Conservation (phyloP, 108 stramenopile genomes). For the Mediolabrus comicus region DNA sequence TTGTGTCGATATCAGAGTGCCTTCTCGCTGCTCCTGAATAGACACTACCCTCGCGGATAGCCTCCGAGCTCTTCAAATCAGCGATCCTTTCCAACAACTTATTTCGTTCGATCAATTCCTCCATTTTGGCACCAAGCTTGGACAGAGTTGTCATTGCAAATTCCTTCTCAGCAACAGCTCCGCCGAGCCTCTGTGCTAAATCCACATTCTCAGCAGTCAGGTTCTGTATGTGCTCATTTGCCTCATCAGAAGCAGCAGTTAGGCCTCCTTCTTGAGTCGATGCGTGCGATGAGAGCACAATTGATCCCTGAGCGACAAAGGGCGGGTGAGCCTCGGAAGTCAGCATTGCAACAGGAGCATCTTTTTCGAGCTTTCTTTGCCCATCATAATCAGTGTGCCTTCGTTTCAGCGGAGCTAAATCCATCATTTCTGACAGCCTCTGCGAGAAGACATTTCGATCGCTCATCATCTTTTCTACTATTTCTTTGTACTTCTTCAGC, state of each 20-base stretch:
- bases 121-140: slow-evolving; percentile 28
- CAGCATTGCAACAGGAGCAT: neutral
- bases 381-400: slow-evolving; percentile 8
- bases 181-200: slow-evolving; percentile 21
- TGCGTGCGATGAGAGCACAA: neutral
- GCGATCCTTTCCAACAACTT: slow-evolving; percentile 14
- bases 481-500: slow-evolving; percentile 13
- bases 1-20: neutral
- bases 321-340: neutral
- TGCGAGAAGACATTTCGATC: slow-evolving; percentile 6
- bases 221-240: neutral
- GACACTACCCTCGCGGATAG: neutral
- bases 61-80: slow-evolving; percentile 14
- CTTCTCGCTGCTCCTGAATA: neutral
- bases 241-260: neutral
- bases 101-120: slow-evolving; percentile 33
- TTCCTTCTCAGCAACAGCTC: slow-evolving; percentile 37
- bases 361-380: slow-evolving; percentile 7
- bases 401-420: neutral
- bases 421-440: slow-evolving; percentile 9
- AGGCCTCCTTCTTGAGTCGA: neutral
- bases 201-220: slow-evolving; percentile 25
- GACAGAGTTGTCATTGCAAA: slow-evolving; percentile 28
- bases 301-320: neutral
- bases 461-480: slow-evolving; percentile 7